These are phyloP conservation scores for Verticillium klebahnii DNA, from an alignment of 2,329 filamentous ascomycete species.

Conservation along the genomic window DNA sequence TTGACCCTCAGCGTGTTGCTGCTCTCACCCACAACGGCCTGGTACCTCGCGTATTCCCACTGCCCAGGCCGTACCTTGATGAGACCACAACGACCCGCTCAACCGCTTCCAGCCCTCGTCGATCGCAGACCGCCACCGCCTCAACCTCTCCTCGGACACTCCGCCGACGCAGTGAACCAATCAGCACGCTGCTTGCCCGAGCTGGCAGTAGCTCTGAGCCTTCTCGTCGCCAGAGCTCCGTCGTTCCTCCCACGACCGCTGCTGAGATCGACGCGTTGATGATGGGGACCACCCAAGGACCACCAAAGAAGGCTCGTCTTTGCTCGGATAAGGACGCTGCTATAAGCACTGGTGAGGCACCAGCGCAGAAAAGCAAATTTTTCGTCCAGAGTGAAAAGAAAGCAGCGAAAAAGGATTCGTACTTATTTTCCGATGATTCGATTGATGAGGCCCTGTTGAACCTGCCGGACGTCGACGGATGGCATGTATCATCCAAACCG, in stretches of 20 bases:
- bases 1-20: conserved; percentile 44
- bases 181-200: conserved; percentile 36
- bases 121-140: conserved; percentile 10
- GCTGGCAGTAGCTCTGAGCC: conserved; percentile 3
- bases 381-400: conserved; percentile 33
- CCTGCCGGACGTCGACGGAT: conserved; percentile 48
- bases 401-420: conserved; percentile 31
- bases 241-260: conserved; percentile 1
- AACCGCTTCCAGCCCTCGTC: conserved; percentile 14
- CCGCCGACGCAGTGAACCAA: conserved; percentile 49
- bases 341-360: conserved; percentile 14
- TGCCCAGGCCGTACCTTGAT: conserved; percentile 53
- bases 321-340: conserved; percentile 35
- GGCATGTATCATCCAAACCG: conserved; percentile 32
- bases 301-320: conserved; percentile 53
- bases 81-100: conserved; percentile 11
- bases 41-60: conserved; percentile 52
- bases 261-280: conserved; percentile 11
- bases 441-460: conserved; percentile 48
- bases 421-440: conserved; percentile 52
- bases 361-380: conserved; percentile 48
- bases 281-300: conserved; percentile 23
- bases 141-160: conserved; percentile 32
- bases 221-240: conserved; percentile 5
- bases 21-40: conserved; percentile 43